Base-by-base conservation (phyloP, 768 basidiomycete species). In the Phaeotremella fagi region DNA sequence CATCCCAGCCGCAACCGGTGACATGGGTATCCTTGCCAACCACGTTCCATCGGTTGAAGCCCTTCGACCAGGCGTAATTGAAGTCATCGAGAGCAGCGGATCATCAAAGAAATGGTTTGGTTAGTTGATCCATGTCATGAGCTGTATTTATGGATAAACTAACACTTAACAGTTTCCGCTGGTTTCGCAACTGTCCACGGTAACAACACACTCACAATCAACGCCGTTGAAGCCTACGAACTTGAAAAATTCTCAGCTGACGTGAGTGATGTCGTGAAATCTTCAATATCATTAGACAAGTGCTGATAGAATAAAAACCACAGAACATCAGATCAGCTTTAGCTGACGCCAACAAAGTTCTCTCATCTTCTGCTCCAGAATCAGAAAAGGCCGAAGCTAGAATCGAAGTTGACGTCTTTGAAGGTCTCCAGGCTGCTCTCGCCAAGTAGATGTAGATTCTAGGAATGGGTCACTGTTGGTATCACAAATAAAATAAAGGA, bases 21-120 rank as follows among this genome's bases (percentile, higher is more conserved):
- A 97, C 77, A 97, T 98, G 91, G 95, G 95, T 80, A 88, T 99
- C 67, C 85, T 99, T 56, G 90, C 94, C 66, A 95, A 94, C 81
- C 95, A 99, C 78, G 91, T 97, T 50, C 86, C 95, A 26, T 87
- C 90, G n/a, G 87, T 98, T 54, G 95, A 99, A 76, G 81, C 94
- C 44, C 81, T 99, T 50, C 87, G 88, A 71, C 87, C 95, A 36
- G 95, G 95, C 73, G 80, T 98, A 53, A 80, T 99, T 48, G 95
- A 99, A 77, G 86, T 99, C 63, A 83, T 98, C 61, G 94, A 97
- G 78, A 66, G 67, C 28, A 78, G 83, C 11, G 80, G 79, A 47
- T 82, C 81, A 70, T 82, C 85, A 52, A 92, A 95, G 82, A 98
- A 94, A 79, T 98, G 88, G 86, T 99, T 98, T 72, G 88, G 95